phyloP scores from a whole-genome alignment of 768 basidiomycete genomes.

The Suillus decipiens region DNA sequence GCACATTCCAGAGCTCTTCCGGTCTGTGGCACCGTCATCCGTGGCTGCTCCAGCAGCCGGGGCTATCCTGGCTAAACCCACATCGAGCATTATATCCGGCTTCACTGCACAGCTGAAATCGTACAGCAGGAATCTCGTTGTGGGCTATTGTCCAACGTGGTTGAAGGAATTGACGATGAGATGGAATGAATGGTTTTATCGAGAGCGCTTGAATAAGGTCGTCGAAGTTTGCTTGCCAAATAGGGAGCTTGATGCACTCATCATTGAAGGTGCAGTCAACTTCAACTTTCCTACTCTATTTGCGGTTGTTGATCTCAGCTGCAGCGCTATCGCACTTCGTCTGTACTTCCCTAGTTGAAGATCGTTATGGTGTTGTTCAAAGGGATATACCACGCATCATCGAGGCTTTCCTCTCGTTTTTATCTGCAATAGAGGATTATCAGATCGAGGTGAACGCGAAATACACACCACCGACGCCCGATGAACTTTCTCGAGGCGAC shows the following conservation, averaged over 20 bases:
- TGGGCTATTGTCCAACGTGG: slow-evolving; percentile 33
- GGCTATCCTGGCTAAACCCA: background rate
- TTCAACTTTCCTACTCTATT: background rate
- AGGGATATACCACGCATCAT: slow-evolving; percentile 81
- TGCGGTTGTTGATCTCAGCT: slow-evolving; percentile 1
- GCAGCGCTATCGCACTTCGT: slow-evolving; percentile 67
- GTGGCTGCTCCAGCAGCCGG: background rate
- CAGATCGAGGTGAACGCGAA: slow-evolving; percentile 50
- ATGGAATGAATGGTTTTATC: slow-evolving; percentile 55
- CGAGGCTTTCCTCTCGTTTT: slow-evolving; percentile 71
- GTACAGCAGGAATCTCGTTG: slow-evolving; percentile 11
- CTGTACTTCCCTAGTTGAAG: slow-evolving; percentile 76
- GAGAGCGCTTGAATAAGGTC: slow-evolving; percentile 51
- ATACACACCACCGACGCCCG: slow-evolving; percentile 39
- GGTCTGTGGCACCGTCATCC: slow-evolving; percentile 36
- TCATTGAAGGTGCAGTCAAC: slow-evolving; percentile 53
- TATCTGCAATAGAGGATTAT: slow-evolving; percentile 66
- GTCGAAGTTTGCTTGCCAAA: slow-evolving; percentile 61
- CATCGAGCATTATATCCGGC: slow-evolving; percentile 4
- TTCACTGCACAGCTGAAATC: slow-evolving; percentile 6
- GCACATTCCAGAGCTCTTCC: slow-evolving; percentile 53
- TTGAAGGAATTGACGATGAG: slow-evolving; percentile 26
- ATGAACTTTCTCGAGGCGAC: slow-evolving; percentile 32
- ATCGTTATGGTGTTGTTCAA: slow-evolving; percentile 82
- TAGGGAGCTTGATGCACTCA: slow-evolving; percentile 60